Conservation (phyloP, 345 rosid genomes). For the Citropsis articulata region DNA sequence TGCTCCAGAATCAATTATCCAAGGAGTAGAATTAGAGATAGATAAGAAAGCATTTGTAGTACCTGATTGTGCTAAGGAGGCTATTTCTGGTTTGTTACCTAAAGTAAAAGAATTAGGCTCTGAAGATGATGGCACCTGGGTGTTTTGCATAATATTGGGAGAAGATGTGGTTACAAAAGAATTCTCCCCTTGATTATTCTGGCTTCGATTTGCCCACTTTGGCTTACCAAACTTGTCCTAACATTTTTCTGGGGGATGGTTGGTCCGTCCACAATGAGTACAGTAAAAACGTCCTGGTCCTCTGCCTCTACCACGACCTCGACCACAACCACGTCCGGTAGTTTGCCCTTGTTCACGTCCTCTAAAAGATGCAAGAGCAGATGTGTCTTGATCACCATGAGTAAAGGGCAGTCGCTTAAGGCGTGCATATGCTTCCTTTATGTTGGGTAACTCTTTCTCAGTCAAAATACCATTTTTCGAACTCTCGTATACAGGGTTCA, state of each 20-base stretch:
- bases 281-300: rapidly evolving
- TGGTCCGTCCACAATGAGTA: neutral
- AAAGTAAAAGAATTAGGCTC: too few species aligned
- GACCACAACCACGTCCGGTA: neutral
- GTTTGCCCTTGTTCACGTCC: too few species aligned
- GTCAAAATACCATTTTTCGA: neutral
- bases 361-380: neutral
- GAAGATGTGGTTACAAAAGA: neutral
- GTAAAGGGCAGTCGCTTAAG: too few species aligned
- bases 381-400: too few species aligned
- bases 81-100: too few species aligned
- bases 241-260: neutral
- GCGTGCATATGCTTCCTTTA: neutral
- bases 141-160: neutral
- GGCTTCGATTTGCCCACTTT: neutral
- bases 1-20: neutral
- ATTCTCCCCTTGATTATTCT: neutral
- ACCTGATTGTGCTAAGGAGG: neutral
- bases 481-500: neutral
- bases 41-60: too few species aligned
- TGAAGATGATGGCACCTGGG: neutral
- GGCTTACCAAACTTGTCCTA: neutral
- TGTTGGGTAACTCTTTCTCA: neutral
- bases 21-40: neutral
- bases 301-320: neutral